These are phyloP conservation scores for Aspergillus sergii DNA, from an alignment of 2,329 filamentous ascomycete species.

Conservation along the genomic window DNA sequence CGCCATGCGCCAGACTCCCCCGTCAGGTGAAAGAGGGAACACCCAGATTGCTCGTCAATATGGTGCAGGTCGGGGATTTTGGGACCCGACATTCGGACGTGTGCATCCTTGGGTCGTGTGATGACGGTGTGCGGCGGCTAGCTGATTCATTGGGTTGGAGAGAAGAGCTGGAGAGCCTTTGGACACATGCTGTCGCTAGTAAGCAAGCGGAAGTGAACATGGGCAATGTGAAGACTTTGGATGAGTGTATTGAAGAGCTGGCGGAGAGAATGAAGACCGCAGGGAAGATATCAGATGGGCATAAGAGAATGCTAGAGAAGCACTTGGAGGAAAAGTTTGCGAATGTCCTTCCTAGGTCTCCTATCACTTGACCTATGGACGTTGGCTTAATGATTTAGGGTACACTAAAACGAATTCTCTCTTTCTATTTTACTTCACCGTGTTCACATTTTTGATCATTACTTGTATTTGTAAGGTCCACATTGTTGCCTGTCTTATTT, in stretches of 20 bases:
- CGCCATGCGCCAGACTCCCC: constrained; percentile 77
- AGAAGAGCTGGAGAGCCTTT: constrained; percentile 72
- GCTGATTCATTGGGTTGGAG: constrained; percentile 77
- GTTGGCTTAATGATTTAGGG: too few relatives aligned
- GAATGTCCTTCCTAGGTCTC: background rate
- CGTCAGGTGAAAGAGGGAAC: constrained; percentile 57
- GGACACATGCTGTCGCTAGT: constrained; percentile 64
- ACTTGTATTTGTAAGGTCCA: too few relatives aligned
- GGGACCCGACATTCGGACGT: constrained; percentile 76
- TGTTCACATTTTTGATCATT: too few relatives aligned
- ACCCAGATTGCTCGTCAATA: constrained; percentile 78
- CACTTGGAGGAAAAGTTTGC: constrained; percentile 29
- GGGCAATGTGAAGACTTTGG: constrained; percentile 48
- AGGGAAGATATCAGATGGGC: constrained; percentile 44
- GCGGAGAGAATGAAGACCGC: constrained; percentile 51
- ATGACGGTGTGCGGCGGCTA: constrained; percentile 70
- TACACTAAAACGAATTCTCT: too few relatives aligned
- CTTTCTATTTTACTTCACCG: too few relatives aligned
- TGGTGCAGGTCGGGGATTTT: constrained; percentile 74
- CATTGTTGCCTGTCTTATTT: too few relatives aligned
- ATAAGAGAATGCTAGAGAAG: constrained; percentile 37
- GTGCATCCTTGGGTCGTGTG: constrained; percentile 72
- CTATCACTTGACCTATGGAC: background rate
- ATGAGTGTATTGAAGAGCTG: constrained; percentile 55
- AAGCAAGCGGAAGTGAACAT: constrained; percentile 50